Conservation (phyloP, 306 rosid genomes). For the Mucuna pruriens region DNA sequence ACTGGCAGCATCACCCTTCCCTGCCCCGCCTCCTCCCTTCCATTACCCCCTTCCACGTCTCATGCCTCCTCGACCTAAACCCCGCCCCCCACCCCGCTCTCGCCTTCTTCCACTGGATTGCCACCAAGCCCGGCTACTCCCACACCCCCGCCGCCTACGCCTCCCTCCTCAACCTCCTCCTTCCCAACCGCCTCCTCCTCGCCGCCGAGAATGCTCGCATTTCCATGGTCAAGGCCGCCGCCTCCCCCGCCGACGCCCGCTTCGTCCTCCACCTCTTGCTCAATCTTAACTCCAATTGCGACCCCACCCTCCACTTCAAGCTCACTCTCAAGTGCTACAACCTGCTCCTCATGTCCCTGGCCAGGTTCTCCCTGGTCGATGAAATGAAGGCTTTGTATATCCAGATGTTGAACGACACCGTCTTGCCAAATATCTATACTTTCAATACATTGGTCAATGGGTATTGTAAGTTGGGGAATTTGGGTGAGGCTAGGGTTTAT, state of each 20-base stretch:
- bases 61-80: too few relatives aligned
- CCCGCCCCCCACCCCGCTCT: slow-evolving; percentile 54
- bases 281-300: too few relatives aligned
- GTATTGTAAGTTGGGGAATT: slow-evolving; percentile 69
- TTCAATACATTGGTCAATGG: slow-evolving; percentile 74
- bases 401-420: slow-evolving; percentile 57
- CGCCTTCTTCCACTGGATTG: slow-evolving; percentile 62
- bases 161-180: slow-evolving; percentile 53
- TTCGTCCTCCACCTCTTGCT: too few relatives aligned
- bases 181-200: slow-evolving; percentile 26
- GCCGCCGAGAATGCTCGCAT: too few relatives aligned
- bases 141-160: slow-evolving; percentile 58
- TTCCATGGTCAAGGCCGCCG: too few relatives aligned
- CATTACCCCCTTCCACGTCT: too few relatives aligned
- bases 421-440: slow-evolving; percentile 66
- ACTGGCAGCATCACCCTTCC: too few relatives aligned
- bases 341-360: slow-evolving; percentile 53
- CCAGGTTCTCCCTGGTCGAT: slow-evolving; percentile 50
- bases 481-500: slow-evolving; percentile 56
- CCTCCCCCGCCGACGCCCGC: too few relatives aligned
- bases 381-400: slow-evolving; percentile 62
- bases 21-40: too few relatives aligned
- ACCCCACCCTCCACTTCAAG: too few relatives aligned
- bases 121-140: slow-evolving; percentile 47
- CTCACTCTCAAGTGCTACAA: too few relatives aligned